Conservation (phyloP, 2,329 filamentous ascomycete genomes). For the Aureobasidium sp. region DNA sequence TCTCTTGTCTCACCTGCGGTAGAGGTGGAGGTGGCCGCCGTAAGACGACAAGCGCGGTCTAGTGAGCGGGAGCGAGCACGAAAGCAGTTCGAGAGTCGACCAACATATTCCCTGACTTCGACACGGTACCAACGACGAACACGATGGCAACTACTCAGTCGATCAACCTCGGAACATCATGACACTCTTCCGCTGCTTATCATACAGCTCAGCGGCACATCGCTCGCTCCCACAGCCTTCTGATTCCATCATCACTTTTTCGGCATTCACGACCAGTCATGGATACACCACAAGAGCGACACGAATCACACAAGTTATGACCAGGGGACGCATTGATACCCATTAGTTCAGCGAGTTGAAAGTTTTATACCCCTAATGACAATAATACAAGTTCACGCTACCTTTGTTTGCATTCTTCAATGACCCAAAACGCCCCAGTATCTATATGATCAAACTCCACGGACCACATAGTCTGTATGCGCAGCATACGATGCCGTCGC, state of each 20-base stretch:
- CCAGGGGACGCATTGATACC: slow-evolving; percentile 14
- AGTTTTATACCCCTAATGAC: slow-evolving; percentile 12
- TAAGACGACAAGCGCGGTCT: slow-evolving; percentile 31
- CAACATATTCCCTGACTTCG: not conserved
- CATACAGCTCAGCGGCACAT: slow-evolving; percentile 4
- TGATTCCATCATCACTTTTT: not conserved
- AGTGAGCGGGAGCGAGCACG: slow-evolving; percentile 18
- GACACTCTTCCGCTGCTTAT: not conserved
- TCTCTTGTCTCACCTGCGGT: slow-evolving; percentile 44
- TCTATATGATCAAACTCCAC: not conserved
- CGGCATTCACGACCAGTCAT: slow-evolving; percentile 7
- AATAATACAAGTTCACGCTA: not conserved
- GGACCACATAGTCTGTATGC: not conserved
- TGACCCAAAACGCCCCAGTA: not conserved
- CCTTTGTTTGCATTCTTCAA: not conserved
- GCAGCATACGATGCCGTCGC: not conserved
- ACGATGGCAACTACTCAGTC: not conserved
- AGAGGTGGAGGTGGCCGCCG: slow-evolving; percentile 34
- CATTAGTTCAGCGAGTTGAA: slow-evolving; percentile 12
- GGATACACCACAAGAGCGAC: slow-evolving; percentile 3
- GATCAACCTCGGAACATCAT: not conserved
- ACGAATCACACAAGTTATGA: slow-evolving; percentile 10
- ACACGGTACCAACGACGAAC: not conserved
- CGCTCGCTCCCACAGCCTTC: slow-evolving; percentile 5
- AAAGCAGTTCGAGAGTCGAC: not conserved